Base-by-base conservation (phyloP, 208 protist species). In the Acanthamoeba healyi region DNA sequence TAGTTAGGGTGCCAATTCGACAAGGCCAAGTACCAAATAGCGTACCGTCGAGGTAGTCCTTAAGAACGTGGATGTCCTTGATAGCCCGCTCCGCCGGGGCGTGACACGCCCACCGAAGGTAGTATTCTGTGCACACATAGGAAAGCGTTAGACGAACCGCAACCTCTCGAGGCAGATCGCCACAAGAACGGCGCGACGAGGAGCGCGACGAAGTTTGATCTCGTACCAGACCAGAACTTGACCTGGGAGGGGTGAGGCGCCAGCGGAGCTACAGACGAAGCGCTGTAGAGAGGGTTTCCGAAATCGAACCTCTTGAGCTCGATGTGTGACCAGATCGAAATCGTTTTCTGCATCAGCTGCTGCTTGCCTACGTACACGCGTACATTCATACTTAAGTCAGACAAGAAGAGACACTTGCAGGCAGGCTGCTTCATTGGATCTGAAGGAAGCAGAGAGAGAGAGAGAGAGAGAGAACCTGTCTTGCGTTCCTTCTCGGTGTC, bases 401-500 rank as follows among this genome's bases (percentile, higher is more conserved):
- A 10, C 14, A 12, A 6, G 22, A 22, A 5, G n/a, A n/a, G n/a
- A n/a, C n/a, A n/a, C n/a, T n/a, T n/a, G n/a, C n/a, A n/a, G n/a
- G n/a, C n/a, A n/a, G n/a, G n/a, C n/a, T n/a, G 10, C 14, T 54
- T 1, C 14, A 24, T 12, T 24, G 49, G 22, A 12, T 49, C 7
- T 51, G 17, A 42, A 42, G 24, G n/a, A 84, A 51, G 26, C 0
- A 34, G 34, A 56, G 24, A 7, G 15, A 38, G 19, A 0, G 32
- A 29, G 44, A 34, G 44, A 54, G 2, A 4, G 29, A 14, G 9
- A 0, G 17, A 17, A 89, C 81, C 81, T 63, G 81, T 65, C 81
- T 89, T 89, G 12, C 81, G 46, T 40, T 92, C 58, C 46, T 74
- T 92, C 87, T 92, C 87, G n/a, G 49, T 77, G 63, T 92, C 87